These are phyloP conservation scores for Schizochytrium sp. DNA, from an alignment of 108 stramenopile species.

Conservation along the genomic window DNA sequence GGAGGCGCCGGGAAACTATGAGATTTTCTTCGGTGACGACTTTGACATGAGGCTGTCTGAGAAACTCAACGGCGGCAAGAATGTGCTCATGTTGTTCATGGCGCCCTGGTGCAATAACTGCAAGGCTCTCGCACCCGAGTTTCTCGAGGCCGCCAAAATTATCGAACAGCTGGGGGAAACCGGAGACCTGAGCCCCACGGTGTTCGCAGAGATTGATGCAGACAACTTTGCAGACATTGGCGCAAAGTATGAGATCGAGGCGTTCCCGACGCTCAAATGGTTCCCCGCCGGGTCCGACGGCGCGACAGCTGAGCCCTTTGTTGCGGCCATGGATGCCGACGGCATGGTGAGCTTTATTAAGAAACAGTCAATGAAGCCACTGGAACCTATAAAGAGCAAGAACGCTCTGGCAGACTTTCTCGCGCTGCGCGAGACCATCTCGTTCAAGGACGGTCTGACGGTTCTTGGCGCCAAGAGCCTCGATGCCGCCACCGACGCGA, in stretches of 20 bases:
- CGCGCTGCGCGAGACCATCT: background rate
- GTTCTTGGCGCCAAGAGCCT: background rate
- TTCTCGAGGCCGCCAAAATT: slow-evolving; percentile 36
- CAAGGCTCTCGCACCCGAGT: slow-evolving; percentile 55
- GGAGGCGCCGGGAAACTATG: background rate
- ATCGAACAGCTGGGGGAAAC: slow-evolving; percentile 17
- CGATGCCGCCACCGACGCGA: background rate
- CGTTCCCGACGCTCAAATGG: slow-evolving; percentile 53
- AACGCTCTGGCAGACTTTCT: background rate
- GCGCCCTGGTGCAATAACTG: slow-evolving; percentile 63
- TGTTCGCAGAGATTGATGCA: slow-evolving; percentile 57
- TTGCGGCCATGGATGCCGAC: slow-evolving; percentile 35
- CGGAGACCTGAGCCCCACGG: slow-evolving; percentile 38
- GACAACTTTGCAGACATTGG: slow-evolving; percentile 30
- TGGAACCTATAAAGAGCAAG: background rate
- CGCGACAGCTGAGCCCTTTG: slow-evolving; percentile 40
- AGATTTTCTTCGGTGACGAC: background rate
- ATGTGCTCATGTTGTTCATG: slow-evolving; percentile 61
- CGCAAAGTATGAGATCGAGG: slow-evolving; percentile 35
- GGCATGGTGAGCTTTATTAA: slow-evolving; percentile 44
- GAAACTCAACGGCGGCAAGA: slow-evolving; percentile 38
- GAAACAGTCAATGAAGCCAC: slow-evolving; percentile 39
- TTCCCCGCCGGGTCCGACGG: slow-evolving; percentile 34
- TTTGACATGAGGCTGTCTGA: background rate
- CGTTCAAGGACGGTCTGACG: background rate